A percentile compares a stretch with the other conserved stretches of the same genome.
Conservation (phyloP, 345 rosid genomes). For the Eucalyptus regnans region DNA sequence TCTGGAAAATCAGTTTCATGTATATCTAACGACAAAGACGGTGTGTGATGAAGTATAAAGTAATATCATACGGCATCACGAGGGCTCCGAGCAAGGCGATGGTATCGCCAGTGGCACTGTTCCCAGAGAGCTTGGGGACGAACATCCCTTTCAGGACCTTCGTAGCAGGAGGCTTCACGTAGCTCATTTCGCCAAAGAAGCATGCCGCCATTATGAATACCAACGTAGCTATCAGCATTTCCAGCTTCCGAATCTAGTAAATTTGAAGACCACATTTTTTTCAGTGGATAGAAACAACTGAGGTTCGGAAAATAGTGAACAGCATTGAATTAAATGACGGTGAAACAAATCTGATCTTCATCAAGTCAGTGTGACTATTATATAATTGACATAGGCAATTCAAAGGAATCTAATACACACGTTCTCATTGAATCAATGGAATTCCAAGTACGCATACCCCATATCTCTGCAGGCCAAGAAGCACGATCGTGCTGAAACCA, state of each 20-base stretch:
- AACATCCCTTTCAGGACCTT: conserved; percentile 22
- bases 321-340: neutral
- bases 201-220: conserved; percentile 29
- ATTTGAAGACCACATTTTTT: neutral
- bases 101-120: conserved; percentile 21
- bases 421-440: neutral
- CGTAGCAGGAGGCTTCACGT: conserved; percentile 18
- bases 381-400: neutral
- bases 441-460: conserved; percentile 17
- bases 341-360: neutral
- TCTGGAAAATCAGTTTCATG: neutral
- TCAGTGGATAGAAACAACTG: neutral
- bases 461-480: conserved; percentile 48
- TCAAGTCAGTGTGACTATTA: neutral
- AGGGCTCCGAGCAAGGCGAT: conserved; percentile 34
- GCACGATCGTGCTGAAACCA: conserved; percentile 41
- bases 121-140: conserved; percentile 23
- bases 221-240: conserved; percentile 13
- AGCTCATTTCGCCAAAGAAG: conserved; percentile 29
- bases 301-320: neutral
- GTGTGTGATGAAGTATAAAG: neutral
- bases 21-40: neutral
- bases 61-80: conserved; percentile 24
- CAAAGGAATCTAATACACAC: neutral
- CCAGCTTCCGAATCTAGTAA: conserved; percentile 18